Conservation (phyloP, 2,329 filamentous ascomycete genomes). For the Pseudogymnoascus verrucosus region DNA sequence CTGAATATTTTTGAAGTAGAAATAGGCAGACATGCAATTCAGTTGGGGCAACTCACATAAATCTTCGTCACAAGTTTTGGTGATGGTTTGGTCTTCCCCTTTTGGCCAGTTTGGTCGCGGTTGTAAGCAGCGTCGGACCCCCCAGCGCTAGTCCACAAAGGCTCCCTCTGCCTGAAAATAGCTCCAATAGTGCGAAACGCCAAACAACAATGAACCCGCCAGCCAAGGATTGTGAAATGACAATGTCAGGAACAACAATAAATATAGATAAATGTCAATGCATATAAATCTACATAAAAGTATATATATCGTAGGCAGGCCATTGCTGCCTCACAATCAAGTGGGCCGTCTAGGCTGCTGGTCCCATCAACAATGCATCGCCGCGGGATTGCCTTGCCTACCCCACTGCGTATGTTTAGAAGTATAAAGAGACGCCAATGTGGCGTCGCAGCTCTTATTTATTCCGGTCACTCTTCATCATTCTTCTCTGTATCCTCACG, state of each 20-base stretch:
- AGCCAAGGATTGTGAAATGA: neutral
- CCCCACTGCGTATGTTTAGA: neutral
- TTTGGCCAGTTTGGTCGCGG: neutral
- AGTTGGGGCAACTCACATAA: neutral
- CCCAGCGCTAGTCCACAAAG: neutral
- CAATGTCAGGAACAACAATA: neutral
- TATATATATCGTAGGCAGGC: slow-evolving; percentile 1
- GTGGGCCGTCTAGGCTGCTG: neutral
- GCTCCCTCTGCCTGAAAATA: neutral
- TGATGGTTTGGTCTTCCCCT: neutral
- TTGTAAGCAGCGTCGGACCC: neutral
- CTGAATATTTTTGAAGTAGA: neutral
- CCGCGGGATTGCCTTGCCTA: neutral
- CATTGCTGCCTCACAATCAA: neutral
- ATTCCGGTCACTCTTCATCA: neutral
- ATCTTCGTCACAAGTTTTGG: neutral
- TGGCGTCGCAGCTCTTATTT: neutral
- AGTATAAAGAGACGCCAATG: slow-evolving; percentile 8
- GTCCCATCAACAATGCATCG: neutral
- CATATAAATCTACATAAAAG: neutral
- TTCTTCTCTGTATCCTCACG: neutral
- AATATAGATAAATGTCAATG: neutral
- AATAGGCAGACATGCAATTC: neutral
- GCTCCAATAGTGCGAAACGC: slow-evolving; percentile 1
- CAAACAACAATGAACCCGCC: neutral